Evolutionary conservation across 352 stramenopile genomes (phyloP), one percentile per base, ranked within the genome.

Genomic region (Phytophthora fragariae): DNA sequence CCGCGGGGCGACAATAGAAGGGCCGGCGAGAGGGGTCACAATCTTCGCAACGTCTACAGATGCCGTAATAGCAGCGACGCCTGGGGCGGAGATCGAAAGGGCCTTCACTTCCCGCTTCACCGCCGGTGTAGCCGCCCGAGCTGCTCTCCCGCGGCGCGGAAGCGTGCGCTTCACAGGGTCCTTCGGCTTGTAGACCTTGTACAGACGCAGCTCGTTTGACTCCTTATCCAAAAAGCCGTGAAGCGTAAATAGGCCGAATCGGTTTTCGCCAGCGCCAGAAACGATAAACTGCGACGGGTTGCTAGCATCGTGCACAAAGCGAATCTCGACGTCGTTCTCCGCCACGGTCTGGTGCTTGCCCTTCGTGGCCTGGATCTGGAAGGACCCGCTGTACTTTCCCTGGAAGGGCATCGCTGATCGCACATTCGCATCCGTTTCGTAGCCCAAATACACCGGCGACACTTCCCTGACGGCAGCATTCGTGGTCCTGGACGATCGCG

Each of bases 101-200:
- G 76, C 68, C 68, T 82, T 82, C 27, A 73, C 68, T 68, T 82
- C 76, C 52, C 72, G 76, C 61, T 78, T 80, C n/a, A 77, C 63
- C 1, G 75, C 75, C 2, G 78, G 75, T 11, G 65, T 77, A 54
- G 37, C 46, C 9, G 66, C 68, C 6, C 76, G 65, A 7, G 56
- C 58, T 15, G 69, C 64, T 37, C 83, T 79, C n/a, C 65, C 66
- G 39, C 88, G 86, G n/a, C 88, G 82, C 24, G 86, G 86, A 0
- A 92, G 35, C 15, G 81, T 81, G n/a, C 89, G 84, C 60, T 95
- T 95, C 31, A 88, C 83, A 19, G 85, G 89, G 27, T 92, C 83
- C 56, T 94, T 94, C 5, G 88, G 90, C 56, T 94, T 94, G 77
- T 97, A 97, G 2, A 95, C 77, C 76, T 97, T 97, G 78, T 95